Evolutionary conservation across 805 yeast species (phyloP).

Genomic region (Pichia rugopelliculosa): DNA sequence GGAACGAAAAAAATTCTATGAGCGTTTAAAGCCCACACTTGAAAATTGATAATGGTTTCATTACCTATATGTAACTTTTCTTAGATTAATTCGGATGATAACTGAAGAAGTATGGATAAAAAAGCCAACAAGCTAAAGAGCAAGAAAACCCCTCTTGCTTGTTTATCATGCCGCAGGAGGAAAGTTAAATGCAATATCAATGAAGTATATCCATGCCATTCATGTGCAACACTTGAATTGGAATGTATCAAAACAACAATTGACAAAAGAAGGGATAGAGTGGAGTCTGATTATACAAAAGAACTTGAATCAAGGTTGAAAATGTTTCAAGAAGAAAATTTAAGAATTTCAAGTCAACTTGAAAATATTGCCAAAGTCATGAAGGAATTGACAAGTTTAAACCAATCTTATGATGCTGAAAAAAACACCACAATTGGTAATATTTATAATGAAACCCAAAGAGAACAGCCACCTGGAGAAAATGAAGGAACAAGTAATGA

Average conservation of each 20-base stretch:
- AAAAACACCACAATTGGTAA: neutral
- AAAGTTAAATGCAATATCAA: conserved; percentile 18
- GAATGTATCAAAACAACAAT: conserved; percentile 11
- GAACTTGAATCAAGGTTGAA: conserved; percentile 8
- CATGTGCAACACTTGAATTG: conserved; percentile 10
- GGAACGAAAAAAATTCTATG: too few species aligned
- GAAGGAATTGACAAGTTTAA: neutral
- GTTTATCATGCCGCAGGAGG: conserved; percentile 15
- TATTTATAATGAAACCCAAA: too few species aligned
- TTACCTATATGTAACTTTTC: too few species aligned
- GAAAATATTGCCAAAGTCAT: conserved; percentile 2
- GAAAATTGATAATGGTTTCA: too few species aligned
- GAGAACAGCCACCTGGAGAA: neutral
- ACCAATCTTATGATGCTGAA: neutral
- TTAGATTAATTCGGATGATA: too few species aligned
- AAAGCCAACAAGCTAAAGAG: neutral
- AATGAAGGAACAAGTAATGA: conserved; percentile 1
- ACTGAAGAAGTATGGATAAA: neutral
- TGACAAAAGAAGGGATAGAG: conserved; percentile 16
- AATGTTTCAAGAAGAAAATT: conserved; percentile 7
- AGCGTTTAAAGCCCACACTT: too few species aligned
- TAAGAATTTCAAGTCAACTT: neutral
- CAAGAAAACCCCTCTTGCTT: conserved; percentile 9
- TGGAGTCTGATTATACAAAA: neutral
- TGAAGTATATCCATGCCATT: conserved; percentile 15